Evolutionary conservation across 371 early-diverging fungal species (phyloP).

Genomic region (Zychaea mexicana): DNA sequence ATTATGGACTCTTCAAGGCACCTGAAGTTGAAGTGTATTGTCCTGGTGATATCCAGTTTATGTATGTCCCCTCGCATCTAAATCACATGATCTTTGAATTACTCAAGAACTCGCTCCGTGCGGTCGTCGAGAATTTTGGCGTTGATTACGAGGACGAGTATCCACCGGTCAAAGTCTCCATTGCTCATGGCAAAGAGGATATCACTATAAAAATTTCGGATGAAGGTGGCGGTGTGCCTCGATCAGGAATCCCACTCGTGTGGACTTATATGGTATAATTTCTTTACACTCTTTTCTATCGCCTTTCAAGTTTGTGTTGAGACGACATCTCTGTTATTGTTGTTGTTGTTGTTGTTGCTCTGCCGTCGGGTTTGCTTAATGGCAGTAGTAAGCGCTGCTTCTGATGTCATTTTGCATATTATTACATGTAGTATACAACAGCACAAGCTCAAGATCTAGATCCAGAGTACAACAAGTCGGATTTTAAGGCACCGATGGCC

Average conservation of each 20-base stretch:
- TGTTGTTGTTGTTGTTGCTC: neutral
- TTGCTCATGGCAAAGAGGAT: slow-evolving; percentile 96
- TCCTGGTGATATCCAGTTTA: slow-evolving; percentile 88
- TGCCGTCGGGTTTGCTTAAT: too few relatives aligned
- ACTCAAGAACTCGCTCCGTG: slow-evolving; percentile 93
- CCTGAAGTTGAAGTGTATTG: slow-evolving; percentile 84
- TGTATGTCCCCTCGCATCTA: slow-evolving; percentile 95
- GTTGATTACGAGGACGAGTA: slow-evolving; percentile 82
- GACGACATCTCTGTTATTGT: neutral
- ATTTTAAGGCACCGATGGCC: slow-evolving; percentile 94
- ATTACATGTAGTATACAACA: slow-evolving; percentile 17
- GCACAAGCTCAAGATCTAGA: slow-evolving; percentile 43
- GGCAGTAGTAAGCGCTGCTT: too few relatives aligned
- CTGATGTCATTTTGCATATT: neutral
- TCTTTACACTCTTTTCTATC: too few relatives aligned
- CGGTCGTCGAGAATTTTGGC: slow-evolving; percentile 92
- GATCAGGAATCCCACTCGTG: slow-evolving; percentile 87
- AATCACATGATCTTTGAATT: slow-evolving; percentile 98
- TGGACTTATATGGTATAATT: slow-evolving; percentile 90
- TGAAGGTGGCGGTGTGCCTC: slow-evolving; percentile 95
- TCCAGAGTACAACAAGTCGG: slow-evolving; percentile 75
- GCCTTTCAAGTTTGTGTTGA: too few relatives aligned
- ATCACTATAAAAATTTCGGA: slow-evolving; percentile 96
- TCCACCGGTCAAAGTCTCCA: slow-evolving; percentile 90
- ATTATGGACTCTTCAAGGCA: slow-evolving; percentile 84